Base-by-base conservation (phyloP, 78 protist genomes). In the Creolimax fragrantissima region DNA sequence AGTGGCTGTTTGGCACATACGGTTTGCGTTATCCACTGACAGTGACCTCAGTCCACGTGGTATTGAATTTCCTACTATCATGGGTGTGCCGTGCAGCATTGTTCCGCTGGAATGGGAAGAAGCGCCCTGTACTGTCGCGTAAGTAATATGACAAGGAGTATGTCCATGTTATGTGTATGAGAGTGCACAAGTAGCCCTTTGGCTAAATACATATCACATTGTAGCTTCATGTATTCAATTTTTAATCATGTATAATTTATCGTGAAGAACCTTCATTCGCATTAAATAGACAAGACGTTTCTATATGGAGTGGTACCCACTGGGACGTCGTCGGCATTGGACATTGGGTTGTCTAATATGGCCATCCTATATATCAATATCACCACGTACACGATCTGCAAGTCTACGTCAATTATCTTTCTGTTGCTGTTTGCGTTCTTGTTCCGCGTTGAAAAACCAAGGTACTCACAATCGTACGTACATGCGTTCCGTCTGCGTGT, bases 351-450 rank as follows among this genome's bases (percentile, higher is more conserved):
- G 3, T 24, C 89, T 7, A 91, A 91, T 47, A 36, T 42, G 4
- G 39, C 66, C 11, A 35, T 91, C 81, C 4, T 67, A n/a, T 81
- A 42, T 43, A 81, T 91, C 32, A 91, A 17, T n/a, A 37, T 91
- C 66, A n/a, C 89, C 47, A 4, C 81, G 41, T 44, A 45, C 11
- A 90, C 92, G 17, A 90, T 90, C 17, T 90, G 92, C 92, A 90
- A 90, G 92, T 90, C 92, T 7, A 45, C 92, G 32, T 39, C 92
- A 4, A 90, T 90, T n/a, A 36, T 90, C 17, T 90, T 44, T 5
- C 85, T 90, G 42, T 43, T 90, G 7, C 4, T 74, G 7, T 90
- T 90, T 32, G 83, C 92, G 4, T 39, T 90, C 41, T 90, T 66
- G 41, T 90, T 90, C 41, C 17, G 89, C 4, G 45, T 86, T 43